A percentile compares a stretch with the other conserved stretches of the same genome.
Conservation (phyloP, 2,329 filamentous ascomycete species). For the Chaetomium olivaceum region DNA sequence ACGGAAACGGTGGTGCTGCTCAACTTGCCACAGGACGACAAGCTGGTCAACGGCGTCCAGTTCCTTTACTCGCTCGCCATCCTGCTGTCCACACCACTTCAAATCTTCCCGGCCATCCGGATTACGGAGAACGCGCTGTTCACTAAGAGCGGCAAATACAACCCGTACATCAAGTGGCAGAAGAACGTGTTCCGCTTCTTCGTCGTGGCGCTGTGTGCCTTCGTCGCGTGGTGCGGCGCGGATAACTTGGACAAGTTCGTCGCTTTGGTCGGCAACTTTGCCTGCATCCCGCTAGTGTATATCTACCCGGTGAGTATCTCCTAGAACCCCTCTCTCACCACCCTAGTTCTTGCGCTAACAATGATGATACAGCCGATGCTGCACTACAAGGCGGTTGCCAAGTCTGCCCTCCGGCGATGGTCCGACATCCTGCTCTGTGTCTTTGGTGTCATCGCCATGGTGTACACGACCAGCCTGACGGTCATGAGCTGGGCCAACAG, state of each 20-base stretch:
- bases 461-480: slow-evolving; percentile 86
- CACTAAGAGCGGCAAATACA: slow-evolving; percentile 93
- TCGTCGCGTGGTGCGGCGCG: slow-evolving; percentile 89
- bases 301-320: slow-evolving; percentile 83
- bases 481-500: slow-evolving; percentile 80
- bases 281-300: slow-evolving; percentile 94
- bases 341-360: neutral
- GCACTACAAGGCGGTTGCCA: slow-evolving; percentile 80
- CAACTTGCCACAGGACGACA: slow-evolving; percentile 94
- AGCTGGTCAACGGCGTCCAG: slow-evolving; percentile 92
- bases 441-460: slow-evolving; percentile 84
- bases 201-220: slow-evolving; percentile 80
- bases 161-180: slow-evolving; percentile 98
- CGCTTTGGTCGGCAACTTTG: slow-evolving; percentile 92
- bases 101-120: slow-evolving; percentile 96
- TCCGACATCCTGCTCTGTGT: slow-evolving; percentile 75
- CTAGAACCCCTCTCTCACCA: neutral
- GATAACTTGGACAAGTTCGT: slow-evolving; percentile 97
- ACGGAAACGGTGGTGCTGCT: slow-evolving; percentile 96
- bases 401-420: slow-evolving; percentile 63
- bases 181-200: slow-evolving; percentile 97
- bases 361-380: slow-evolving; percentile 71
- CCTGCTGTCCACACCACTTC: slow-evolving; percentile 87
- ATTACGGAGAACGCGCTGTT: slow-evolving; percentile 95
- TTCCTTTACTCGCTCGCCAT: slow-evolving; percentile 99